Conservation (phyloP, 208 protist genomes). For the Crithidia expoeki region DNA sequence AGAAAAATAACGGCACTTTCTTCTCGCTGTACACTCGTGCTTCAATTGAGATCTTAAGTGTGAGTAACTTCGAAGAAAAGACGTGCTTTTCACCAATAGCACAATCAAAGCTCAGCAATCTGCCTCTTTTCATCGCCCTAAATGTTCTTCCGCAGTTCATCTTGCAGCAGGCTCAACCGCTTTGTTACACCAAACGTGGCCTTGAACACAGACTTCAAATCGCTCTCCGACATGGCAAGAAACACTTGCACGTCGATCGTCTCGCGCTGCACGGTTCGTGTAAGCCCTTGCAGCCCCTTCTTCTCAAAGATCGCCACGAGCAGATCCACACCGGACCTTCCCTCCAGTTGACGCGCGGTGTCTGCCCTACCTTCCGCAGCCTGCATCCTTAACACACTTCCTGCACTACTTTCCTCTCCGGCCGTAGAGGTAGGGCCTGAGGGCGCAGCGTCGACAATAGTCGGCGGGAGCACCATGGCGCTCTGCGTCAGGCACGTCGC, state of each 20-base stretch:
- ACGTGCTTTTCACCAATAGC: too few relatives aligned
- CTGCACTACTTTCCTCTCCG: not conserved
- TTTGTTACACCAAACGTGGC: conserved; percentile 81
- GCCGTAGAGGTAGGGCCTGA: not conserved
- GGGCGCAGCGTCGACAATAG: not conserved
- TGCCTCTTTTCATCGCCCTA: not conserved
- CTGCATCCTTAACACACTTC: not conserved
- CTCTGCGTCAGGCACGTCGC: conserved; percentile 50
- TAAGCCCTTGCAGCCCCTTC: conserved; percentile 64
- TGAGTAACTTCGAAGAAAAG: too few relatives aligned
- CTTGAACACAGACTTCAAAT: conserved; percentile 81
- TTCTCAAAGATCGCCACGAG: conserved; percentile 64
- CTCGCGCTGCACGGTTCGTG: conserved; percentile 48
- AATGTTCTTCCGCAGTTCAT: conserved; percentile 61
- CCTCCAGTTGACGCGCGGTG: conserved; percentile 27
- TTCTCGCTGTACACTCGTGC: too few relatives aligned
- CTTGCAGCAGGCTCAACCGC: conserved; percentile 78
- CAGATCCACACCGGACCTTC: conserved; percentile 42
- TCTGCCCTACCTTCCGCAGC: not conserved
- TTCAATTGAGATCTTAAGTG: too few relatives aligned
- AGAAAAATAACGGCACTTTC: too few relatives aligned
- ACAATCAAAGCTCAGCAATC: not conserved
- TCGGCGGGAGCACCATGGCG: conserved; percentile 55
- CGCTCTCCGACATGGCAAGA: conserved; percentile 69
- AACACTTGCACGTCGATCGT: conserved; percentile 87